Percentiles rank a stretch among this genome's conserved stretches.
These are phyloP conservation scores for Pythium phragmiticola DNA, from an alignment of 352 stramenopile genomes.

Conservation along the genomic window DNA sequence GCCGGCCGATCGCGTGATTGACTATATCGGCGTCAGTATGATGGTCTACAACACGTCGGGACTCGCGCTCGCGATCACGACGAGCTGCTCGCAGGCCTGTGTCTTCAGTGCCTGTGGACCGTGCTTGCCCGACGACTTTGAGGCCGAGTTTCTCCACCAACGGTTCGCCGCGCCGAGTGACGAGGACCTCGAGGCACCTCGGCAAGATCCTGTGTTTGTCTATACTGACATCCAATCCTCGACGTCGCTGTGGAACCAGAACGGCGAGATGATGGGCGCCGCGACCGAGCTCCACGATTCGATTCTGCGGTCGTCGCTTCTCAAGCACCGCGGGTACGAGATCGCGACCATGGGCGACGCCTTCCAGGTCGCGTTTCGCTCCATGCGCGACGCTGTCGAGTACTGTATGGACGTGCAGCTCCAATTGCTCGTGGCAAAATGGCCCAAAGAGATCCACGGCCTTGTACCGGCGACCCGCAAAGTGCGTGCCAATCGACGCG, in stretches of 20 bases:
- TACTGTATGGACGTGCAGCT: conserved; percentile 24
- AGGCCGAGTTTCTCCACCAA: conserved; percentile 15
- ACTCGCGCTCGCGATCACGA: conserved; percentile 18
- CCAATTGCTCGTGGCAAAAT: conserved; percentile 38
- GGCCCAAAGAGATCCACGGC: conserved; percentile 59
- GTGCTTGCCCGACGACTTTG: conserved; percentile 21
- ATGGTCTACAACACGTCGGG: conserved; percentile 12
- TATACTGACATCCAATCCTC: conserved; percentile 30
- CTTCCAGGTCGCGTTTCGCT: conserved; percentile 74
- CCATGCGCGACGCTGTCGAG: conserved; percentile 51
- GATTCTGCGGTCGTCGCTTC: conserved; percentile 30
- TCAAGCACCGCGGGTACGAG: conserved; percentile 62
- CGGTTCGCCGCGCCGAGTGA: not conserved
- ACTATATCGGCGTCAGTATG: conserved; percentile 12
- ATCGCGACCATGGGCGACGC: conserved; percentile 70
- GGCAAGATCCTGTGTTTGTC: conserved; percentile 31
- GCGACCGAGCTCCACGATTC: conserved; percentile 34
- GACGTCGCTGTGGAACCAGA: conserved; percentile 12
- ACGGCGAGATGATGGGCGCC: conserved; percentile 34
- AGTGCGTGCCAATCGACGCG: conserved; percentile 1
- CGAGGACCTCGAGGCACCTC: conserved; percentile 18
- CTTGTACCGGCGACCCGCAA: conserved; percentile 46
- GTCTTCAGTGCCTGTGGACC: conserved; percentile 10
- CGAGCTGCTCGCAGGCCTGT: conserved; percentile 19
- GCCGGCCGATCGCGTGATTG: not conserved